Evolutionary conservation across 2,329 filamentous ascomycete species (phyloP).

Genomic region (Camillea tinctor): DNA sequence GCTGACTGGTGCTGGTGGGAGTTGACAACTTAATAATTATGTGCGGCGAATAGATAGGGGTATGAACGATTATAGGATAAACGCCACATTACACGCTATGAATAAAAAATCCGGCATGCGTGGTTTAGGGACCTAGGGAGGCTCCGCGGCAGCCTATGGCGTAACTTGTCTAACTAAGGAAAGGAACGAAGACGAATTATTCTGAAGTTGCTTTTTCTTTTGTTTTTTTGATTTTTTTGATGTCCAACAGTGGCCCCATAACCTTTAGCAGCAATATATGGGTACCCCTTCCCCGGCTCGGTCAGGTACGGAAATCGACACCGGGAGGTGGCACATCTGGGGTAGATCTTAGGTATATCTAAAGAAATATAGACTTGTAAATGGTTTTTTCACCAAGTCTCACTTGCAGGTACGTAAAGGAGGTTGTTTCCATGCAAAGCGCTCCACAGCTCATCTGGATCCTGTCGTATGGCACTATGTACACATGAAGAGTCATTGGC

Average conservation of each 20-base stretch:
- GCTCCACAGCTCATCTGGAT: not conserved
- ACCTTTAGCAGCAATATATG: not conserved
- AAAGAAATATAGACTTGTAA: not conserved
- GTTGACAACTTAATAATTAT: constrained; percentile 5
- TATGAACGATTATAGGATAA: constrained; percentile 14
- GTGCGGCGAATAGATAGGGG: constrained; percentile 10
- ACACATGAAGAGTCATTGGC: not conserved
- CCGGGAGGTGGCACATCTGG: not conserved
- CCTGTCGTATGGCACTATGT: not conserved
- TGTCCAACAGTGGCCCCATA: not conserved
- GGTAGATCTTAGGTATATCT: not conserved
- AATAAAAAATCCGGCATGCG: constrained; percentile 11
- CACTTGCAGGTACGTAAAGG: constrained; percentile 3
- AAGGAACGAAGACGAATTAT: not conserved
- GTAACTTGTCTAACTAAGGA: not conserved
- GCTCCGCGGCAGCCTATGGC: not conserved
- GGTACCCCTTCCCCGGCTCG: not conserved
- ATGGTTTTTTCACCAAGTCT: not conserved
- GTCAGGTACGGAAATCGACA: not conserved
- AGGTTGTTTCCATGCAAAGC: not conserved
- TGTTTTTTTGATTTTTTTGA: not conserved
- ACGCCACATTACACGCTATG: constrained; percentile 22
- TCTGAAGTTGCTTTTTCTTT: not conserved
- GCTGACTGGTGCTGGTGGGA: constrained; percentile 6
- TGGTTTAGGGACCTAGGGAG: constrained; percentile 11